phyloP scores from a whole-genome alignment of 2,329 filamentous ascomycete species.

The Diaporthe caulivora region DNA sequence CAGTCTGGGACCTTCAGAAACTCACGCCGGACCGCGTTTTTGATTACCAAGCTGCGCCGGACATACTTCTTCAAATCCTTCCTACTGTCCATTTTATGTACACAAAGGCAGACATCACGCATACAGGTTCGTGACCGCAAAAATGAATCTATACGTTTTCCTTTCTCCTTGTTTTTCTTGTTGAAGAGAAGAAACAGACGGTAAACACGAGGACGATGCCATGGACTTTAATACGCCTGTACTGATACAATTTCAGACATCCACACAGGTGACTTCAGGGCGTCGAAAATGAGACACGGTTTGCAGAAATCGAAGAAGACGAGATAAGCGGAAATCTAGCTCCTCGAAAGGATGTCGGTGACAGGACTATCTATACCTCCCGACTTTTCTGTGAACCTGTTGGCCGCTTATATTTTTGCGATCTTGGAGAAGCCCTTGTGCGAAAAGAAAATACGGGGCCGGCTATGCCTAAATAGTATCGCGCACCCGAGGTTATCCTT shows the following conservation, averaged over 20 bases:
- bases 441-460: not conserved
- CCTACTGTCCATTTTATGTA: not conserved
- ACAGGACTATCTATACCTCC: not conserved
- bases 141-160: not conserved
- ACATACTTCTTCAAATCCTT: not conserved
- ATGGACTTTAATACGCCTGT: not conserved
- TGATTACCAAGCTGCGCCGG: not conserved
- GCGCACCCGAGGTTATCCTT: conserved; percentile 3
- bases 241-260: not conserved
- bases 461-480: not conserved
- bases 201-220: not conserved
- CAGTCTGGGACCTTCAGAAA: not conserved
- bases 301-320: not conserved
- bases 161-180: not conserved
- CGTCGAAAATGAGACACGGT: not conserved
- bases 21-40: not conserved
- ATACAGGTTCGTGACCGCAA: not conserved
- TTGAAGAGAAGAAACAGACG: not conserved
- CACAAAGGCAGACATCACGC: not conserved
- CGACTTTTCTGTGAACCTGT: not conserved
- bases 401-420: not conserved
- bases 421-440: not conserved
- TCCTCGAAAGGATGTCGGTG: not conserved
- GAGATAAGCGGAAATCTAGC: not conserved
- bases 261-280: not conserved